Conservation (phyloP, 2,329 filamentous ascomycete species). For the Penicillium sp. region DNA sequence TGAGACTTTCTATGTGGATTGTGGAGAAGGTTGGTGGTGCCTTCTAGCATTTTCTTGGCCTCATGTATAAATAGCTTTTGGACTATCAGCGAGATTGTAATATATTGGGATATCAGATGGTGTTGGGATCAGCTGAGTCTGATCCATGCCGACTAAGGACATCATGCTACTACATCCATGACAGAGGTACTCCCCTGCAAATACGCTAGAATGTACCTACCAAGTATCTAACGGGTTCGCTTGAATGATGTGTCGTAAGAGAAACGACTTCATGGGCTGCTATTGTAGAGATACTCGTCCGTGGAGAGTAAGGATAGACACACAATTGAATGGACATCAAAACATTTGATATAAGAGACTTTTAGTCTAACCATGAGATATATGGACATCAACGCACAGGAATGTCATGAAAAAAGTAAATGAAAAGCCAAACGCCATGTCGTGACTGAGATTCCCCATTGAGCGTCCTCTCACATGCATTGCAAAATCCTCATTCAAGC, state of each 20-base stretch:
- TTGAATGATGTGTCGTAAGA: slow-evolving; percentile 6
- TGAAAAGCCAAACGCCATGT: slow-evolving; percentile 24
- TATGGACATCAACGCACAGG: slow-evolving; percentile 18
- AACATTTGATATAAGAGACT: slow-evolving; percentile 17
- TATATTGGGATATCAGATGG: slow-evolving; percentile 3
- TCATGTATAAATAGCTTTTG: slow-evolving; percentile 4
- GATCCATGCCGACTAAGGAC: background rate
- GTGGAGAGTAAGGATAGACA: slow-evolving; percentile 5
- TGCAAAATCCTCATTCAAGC: slow-evolving; percentile 26
- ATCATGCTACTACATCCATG: too few species aligned
- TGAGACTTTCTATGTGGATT: slow-evolving; percentile 90
- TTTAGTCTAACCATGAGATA: slow-evolving; percentile 20
- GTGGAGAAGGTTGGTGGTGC: slow-evolving; percentile 81
- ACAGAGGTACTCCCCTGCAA: too few species aligned
- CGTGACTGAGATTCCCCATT: slow-evolving; percentile 23
- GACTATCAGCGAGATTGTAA: slow-evolving; percentile 7
- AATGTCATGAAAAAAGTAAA: slow-evolving; percentile 18
- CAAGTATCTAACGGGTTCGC: background rate
- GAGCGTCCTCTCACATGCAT: slow-evolving; percentile 24
- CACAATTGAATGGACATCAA: slow-evolving; percentile 2
- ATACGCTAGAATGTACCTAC: too few species aligned
- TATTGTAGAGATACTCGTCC: slow-evolving; percentile 8
- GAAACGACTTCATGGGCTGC: slow-evolving; percentile 13
- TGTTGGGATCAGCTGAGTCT: background rate
- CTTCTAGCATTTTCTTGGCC: slow-evolving; percentile 51